Evolutionary conservation across 208 protist genomes (phyloP), one percentile per base, ranked within the genome.

Genomic region (Vickermania spadyakhi): DNA sequence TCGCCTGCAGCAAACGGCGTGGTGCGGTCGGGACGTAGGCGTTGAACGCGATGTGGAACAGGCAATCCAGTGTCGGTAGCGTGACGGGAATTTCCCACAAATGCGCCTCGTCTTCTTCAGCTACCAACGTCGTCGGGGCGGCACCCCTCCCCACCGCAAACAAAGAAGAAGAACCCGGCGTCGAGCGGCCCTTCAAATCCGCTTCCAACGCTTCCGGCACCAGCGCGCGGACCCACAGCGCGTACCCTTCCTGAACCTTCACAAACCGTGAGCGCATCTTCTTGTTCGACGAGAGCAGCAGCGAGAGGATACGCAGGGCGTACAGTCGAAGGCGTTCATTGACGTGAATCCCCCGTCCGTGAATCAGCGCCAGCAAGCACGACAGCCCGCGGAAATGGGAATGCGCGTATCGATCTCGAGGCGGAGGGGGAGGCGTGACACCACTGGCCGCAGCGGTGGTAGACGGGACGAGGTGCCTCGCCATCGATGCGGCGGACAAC

Each of bases 11-110:
- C n/a, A n/a, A n/a, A n/a, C n/a, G n/a, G n/a, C n/a, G n/a, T n/a
- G 54, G 72, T 60, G 73, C 66, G 31, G 70, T 71, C 22, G 68
- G 81, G 7, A 73, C 74, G 49, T 85, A 85, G 49, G 65, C 69
- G 52, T 91, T 81, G 61, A 94, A 86, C 30, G 79, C 76, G 72
- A 94, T 80, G 51, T 89, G 76, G 56, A 91, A 86, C 31, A 94
- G 73, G 53, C 81, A 88, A 56, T 91, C 74, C 23, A 91, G 75
- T 0, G 84, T 94, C 56, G 74, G 66, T 2, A 91, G 62, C 26
- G 76, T 66, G 28, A 91, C 64, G 3, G 78, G 83, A 28, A 94
- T 75, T 2, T 45, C 28, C 36, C 36, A 45, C 11, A 45, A 7
- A 45, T 45, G 11, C 11, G 7, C 36, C 11, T 45, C 36, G 18